A percentile compares a stretch with the other conserved stretches of the same genome.
phyloP scores from a whole-genome alignment of 495 filamentous ascomycete species.

The Penicillium soppii region DNA sequence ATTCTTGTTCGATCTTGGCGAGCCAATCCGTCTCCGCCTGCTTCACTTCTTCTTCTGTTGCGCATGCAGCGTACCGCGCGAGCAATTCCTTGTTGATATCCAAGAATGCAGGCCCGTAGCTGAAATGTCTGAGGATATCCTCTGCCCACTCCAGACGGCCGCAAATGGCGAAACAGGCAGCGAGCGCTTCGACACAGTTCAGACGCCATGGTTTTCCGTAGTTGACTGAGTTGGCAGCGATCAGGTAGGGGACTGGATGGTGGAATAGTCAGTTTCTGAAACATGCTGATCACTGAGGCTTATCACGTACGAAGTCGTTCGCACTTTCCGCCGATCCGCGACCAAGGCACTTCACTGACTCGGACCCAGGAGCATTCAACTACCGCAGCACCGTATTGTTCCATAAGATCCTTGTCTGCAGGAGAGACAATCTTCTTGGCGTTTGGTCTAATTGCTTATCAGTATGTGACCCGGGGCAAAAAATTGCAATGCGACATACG shows the following conservation, averaged over 20 bases:
- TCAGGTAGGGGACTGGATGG: constrained; percentile 75
- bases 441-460: constrained; percentile 62
- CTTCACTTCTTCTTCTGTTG: constrained; percentile 84
- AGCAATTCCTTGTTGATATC: constrained; percentile 82
- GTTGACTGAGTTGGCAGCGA: constrained; percentile 95
- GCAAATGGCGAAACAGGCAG: constrained; percentile 89
- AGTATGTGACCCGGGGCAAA: constrained; percentile 6
- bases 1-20: constrained; percentile 84
- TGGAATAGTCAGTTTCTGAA: constrained; percentile 6
- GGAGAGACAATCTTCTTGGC: constrained; percentile 81
- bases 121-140: constrained; percentile 76
- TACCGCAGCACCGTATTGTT: constrained; percentile 88
- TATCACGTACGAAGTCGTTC: constrained; percentile 66
- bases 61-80: constrained; percentile 80
- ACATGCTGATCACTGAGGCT: neutral
- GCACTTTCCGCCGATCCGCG: constrained; percentile 89
- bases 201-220: constrained; percentile 92
- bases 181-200: constrained; percentile 94
- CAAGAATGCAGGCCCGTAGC: constrained; percentile 82
- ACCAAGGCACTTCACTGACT: constrained; percentile 86
- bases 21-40: constrained; percentile 83
- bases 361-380: constrained; percentile 98
- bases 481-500: constrained; percentile 43
- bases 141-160: constrained; percentile 89
- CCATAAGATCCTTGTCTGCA: constrained; percentile 75